Percentiles rank a stretch among this genome's conserved stretches.
Evolutionary conservation across 805 yeast genomes (phyloP).

Genomic region (Schwanniomyces yamadae): DNA sequence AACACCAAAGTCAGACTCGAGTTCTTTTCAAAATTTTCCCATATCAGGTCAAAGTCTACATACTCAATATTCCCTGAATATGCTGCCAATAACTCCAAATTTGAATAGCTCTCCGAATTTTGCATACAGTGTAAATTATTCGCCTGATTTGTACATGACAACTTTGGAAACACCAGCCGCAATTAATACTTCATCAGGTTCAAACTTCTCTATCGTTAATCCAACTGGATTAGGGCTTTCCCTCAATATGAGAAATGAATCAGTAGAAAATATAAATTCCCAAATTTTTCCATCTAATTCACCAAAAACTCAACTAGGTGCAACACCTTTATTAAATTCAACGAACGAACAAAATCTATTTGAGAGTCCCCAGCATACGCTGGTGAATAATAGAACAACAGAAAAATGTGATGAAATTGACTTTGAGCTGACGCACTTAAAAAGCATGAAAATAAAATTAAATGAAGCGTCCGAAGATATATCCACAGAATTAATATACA

Average conservation of each 20-base stretch:
- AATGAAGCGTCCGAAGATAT: too few species aligned
- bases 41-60: background rate
- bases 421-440: background rate
- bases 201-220: background rate
- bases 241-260: background rate
- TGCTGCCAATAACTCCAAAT: conserved; percentile 4
- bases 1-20: conserved; percentile 5
- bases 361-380: background rate
- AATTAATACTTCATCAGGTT: background rate
- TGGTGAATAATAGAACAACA: background rate
- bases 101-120: conserved; percentile 1
- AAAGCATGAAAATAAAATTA: too few species aligned
- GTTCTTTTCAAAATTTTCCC: conserved; percentile 3
- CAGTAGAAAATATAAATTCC: background rate
- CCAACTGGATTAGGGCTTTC: conserved; percentile 6
- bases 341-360: background rate
- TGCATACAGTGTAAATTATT: background rate
- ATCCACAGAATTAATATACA: background rate
- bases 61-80: background rate
- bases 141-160: background rate
- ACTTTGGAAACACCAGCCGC: conserved; percentile 3
- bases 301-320: background rate
- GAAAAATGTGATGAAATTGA: too few species aligned
- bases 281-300: background rate
- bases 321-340: background rate